These are phyloP conservation scores for Russula sp. DNA, from an alignment of 768 basidiomycete genomes.

Conservation along the genomic window DNA sequence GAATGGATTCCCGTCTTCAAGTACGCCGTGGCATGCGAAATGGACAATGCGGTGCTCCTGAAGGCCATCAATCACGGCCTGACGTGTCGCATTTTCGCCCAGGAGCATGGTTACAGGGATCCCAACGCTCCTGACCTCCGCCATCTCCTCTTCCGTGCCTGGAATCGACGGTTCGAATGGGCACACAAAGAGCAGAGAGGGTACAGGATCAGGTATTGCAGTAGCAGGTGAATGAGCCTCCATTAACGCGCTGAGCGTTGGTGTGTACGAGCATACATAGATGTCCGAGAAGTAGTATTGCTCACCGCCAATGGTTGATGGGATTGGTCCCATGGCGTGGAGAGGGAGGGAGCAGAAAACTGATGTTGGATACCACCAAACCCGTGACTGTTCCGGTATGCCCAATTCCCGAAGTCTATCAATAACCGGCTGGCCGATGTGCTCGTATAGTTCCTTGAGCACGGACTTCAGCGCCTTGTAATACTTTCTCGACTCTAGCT, in stretches of 20 bases:
- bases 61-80: neutral
- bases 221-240: neutral
- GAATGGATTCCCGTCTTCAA: neutral
- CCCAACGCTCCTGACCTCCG: neutral
- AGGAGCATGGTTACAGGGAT: neutral
- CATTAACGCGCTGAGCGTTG: conserved; percentile 13
- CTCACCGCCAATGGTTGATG: neutral
- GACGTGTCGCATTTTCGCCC: neutral
- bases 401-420: neutral
- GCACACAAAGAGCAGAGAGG: neutral
- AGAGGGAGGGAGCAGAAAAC: conserved; percentile 13
- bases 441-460: conserved; percentile 2
- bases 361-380: conserved; percentile 16
- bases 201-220: neutral
- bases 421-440: conserved; percentile 9
- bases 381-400: neutral
- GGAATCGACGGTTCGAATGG: neutral
- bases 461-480: neutral
- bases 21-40: neutral
- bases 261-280: conserved; percentile 19
- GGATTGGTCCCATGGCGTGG: conserved; percentile 16
- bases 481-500: no score
- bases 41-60: neutral
- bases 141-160: neutral
- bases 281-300: conserved; percentile 8